Percentiles rank a stretch among this genome's conserved stretches.
phyloP scores from a whole-genome alignment of 2,329 filamentous ascomycete species.

The Alternaria metachromatica region DNA sequence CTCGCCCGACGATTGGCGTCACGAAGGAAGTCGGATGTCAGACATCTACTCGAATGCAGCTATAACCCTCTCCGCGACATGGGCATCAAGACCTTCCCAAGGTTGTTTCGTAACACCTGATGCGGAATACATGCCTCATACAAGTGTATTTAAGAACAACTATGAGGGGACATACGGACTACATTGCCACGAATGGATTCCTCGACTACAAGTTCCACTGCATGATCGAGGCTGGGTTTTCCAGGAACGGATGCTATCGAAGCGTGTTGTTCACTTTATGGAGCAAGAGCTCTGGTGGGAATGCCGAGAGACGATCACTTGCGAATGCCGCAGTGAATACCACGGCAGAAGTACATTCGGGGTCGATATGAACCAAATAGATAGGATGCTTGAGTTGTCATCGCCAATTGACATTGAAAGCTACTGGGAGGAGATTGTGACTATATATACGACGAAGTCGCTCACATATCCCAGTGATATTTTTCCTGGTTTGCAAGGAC shows the following conservation, averaged over 20 bases:
- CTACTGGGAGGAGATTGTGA: too few relatives aligned
- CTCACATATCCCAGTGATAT: slow-evolving; percentile 7
- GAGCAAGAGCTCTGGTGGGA: background rate
- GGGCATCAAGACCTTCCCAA: background rate
- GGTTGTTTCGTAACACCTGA: background rate
- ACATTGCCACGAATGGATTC: background rate
- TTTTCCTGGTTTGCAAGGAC: background rate
- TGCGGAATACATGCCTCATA: background rate
- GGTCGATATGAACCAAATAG: too few relatives aligned
- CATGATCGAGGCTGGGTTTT: background rate
- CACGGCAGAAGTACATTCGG: too few relatives aligned
- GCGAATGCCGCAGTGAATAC: too few relatives aligned
- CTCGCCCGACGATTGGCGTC: slow-evolving; percentile 13
- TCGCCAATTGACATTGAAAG: too few relatives aligned
- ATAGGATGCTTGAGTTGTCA: too few relatives aligned
- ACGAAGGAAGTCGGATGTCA: slow-evolving; percentile 12
- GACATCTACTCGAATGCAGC: background rate
- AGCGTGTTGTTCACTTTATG: background rate
- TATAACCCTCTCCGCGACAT: background rate
- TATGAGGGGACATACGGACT: background rate
- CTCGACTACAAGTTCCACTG: too few relatives aligned
- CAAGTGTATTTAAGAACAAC: background rate
- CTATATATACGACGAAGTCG: background rate
- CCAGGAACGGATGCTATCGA: background rate
- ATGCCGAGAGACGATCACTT: background rate